A percentile compares a stretch with the other conserved stretches of the same genome.
phyloP scores from a whole-genome alignment of 2,329 filamentous ascomycete genomes.

The Fulvia fulva region DNA sequence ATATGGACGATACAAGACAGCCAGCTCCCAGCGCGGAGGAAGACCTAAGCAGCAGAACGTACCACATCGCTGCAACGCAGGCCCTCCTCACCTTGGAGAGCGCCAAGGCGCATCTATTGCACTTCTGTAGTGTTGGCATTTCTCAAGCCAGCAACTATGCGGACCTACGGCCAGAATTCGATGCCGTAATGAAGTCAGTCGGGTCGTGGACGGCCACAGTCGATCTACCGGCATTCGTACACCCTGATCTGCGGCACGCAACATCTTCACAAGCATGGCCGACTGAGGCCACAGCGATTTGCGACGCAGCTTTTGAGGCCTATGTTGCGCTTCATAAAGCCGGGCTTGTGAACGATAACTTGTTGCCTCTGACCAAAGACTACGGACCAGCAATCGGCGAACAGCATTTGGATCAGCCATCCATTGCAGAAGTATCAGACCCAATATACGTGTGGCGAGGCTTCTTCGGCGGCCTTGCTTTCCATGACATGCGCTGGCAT shows the following conservation, averaged over 20 bases:
- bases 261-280: conserved; percentile 57
- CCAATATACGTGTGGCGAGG: conserved; percentile 13
- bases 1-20: conserved; percentile 60
- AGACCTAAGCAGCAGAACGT: conserved; percentile 39
- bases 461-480: neutral
- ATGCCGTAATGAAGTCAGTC: conserved; percentile 37
- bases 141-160: conserved; percentile 58
- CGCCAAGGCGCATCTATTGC: conserved; percentile 70
- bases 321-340: conserved; percentile 66
- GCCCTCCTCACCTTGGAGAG: conserved; percentile 70
- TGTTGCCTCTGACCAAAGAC: conserved; percentile 58
- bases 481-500: neutral
- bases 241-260: conserved; percentile 56
- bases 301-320: conserved; percentile 79
- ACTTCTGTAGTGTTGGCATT: conserved; percentile 65
- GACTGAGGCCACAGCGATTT: conserved; percentile 67
- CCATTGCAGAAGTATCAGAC: conserved; percentile 20
- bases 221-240: conserved; percentile 65
- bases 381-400: conserved; percentile 19
- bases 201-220: conserved; percentile 57
- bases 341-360: conserved; percentile 70
- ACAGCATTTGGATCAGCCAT: conserved; percentile 26
- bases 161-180: conserved; percentile 65
- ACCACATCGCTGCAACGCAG: conserved; percentile 46
- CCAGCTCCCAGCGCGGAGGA: conserved; percentile 46